phyloP scores from a whole-genome alignment of 805 yeast species.

The Candida ficus region DNA sequence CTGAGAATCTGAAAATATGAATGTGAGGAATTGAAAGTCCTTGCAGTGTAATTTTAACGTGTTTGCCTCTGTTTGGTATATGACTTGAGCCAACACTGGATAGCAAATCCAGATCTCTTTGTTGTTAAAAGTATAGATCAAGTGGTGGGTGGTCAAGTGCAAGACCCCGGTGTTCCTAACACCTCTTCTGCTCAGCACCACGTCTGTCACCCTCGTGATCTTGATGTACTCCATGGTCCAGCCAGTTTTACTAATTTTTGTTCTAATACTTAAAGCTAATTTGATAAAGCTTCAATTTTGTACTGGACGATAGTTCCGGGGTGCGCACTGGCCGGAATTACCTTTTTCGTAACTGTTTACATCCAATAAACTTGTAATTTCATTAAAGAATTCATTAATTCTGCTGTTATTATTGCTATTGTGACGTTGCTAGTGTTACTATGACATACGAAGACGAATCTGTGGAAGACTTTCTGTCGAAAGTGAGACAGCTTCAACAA shows the following conservation, averaged over 20 bases:
- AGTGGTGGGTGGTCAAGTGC: conserved; percentile 71
- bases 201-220: conserved; percentile 38
- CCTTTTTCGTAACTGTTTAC: too few species aligned
- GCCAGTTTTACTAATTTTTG: neutral
- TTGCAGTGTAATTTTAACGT: conserved; percentile 71
- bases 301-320: too few species aligned
- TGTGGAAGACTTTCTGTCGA: conserved; percentile 7
- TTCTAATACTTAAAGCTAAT: too few species aligned
- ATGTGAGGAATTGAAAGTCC: conserved; percentile 77
- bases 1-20: conserved; percentile 59
- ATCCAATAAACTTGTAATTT: too few species aligned
- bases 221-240: conserved; percentile 21
- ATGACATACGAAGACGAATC: conserved; percentile 1
- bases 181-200: conserved; percentile 56
- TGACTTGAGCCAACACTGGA: conserved; percentile 62
- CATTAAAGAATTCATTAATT: too few species aligned
- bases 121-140: conserved; percentile 47
- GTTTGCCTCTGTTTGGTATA: conserved; percentile 32
- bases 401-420: too few species aligned
- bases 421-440: too few species aligned
- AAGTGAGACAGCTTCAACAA: conserved; percentile 8
- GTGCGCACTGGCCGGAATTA: too few species aligned
- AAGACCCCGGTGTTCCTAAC: conserved; percentile 49
- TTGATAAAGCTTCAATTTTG: too few species aligned
- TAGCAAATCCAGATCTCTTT: conserved; percentile 90